These are phyloP conservation scores for Apiotrichum akiyoshidainum DNA, from an alignment of 1,284 basidiomycete species.

Conservation along the genomic window DNA sequence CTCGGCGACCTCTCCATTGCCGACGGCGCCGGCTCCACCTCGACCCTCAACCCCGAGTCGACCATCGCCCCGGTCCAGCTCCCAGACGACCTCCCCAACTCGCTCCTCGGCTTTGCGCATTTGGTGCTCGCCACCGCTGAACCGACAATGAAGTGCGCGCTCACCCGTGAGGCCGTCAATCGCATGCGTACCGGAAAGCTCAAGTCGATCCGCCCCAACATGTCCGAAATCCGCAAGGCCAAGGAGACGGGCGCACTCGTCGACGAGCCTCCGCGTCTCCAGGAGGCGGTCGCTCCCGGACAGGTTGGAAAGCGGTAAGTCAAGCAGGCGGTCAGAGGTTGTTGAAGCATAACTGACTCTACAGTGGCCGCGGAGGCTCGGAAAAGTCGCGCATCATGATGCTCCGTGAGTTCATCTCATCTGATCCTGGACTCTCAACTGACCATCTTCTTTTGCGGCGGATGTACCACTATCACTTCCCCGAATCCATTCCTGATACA, in stretches of 20 bases:
- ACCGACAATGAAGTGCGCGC: slow-evolving; percentile 46
- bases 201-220: slow-evolving; percentile 37
- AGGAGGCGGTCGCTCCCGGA: slow-evolving; percentile 62
- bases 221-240: slow-evolving; percentile 30
- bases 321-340: no score
- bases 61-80: slow-evolving; percentile 11
- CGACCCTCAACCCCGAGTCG: slow-evolving; percentile 14
- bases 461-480: neutral
- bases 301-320: slow-evolving; percentile 40
- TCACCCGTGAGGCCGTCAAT: slow-evolving; percentile 42
- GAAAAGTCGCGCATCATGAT: slow-evolving; percentile 68
- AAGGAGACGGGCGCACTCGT: slow-evolving; percentile 50
- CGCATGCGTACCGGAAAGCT: slow-evolving; percentile 39
- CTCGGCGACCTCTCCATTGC: slow-evolving; percentile 20
- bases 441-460: no score
- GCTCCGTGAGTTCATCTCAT: slow-evolving; percentile 56
- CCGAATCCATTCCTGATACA: slow-evolving; percentile 4
- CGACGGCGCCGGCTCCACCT: slow-evolving; percentile 11
- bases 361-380: slow-evolving; percentile 56
- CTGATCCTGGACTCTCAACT: neutral
- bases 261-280: slow-evolving; percentile 66
- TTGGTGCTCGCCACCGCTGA: slow-evolving; percentile 48
- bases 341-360: slow-evolving; percentile 22
- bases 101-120: slow-evolving; percentile 48
- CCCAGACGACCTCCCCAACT: slow-evolving; percentile 32